A percentile compares a stretch with the other conserved stretches of the same genome.
These are phyloP conservation scores for Astragalus glycyphyllos DNA, from an alignment of 306 rosid genomes.

Conservation along the genomic window DNA sequence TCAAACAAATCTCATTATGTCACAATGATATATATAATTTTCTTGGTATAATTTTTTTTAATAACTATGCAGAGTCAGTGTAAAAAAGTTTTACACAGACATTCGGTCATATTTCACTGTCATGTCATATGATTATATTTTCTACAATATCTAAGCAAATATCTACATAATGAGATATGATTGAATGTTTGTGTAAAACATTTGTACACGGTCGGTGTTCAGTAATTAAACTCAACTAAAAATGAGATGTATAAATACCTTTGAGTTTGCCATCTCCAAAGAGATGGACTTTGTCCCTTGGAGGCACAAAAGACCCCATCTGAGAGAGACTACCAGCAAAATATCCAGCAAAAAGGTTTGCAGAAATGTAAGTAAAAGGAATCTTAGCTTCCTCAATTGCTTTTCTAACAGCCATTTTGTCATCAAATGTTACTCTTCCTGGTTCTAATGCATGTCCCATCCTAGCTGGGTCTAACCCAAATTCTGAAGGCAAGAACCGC, in stretches of 20 bases:
- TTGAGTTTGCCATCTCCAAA: slow-evolving; percentile 80
- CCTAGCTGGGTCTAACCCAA: slow-evolving; percentile 77
- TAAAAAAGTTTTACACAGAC: too few relatives aligned
- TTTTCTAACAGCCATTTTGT: slow-evolving; percentile 78
- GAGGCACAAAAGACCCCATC: slow-evolving; percentile 73
- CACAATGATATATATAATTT: neutral
- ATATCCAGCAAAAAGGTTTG: slow-evolving; percentile 84
- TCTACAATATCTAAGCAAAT: too few relatives aligned
- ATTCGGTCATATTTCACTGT: too few relatives aligned
- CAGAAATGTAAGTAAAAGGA: slow-evolving; percentile 80
- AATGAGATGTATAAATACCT: too few relatives aligned
- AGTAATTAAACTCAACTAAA: too few relatives aligned
- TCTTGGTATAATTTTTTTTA: neutral
- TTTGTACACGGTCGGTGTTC: too few relatives aligned
- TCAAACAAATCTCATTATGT: neutral
- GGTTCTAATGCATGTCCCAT: slow-evolving; percentile 84
- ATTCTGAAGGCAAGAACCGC: slow-evolving; percentile 93
- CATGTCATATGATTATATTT: too few relatives aligned
- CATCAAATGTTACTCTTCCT: slow-evolving; percentile 86
- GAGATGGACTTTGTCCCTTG: slow-evolving; percentile 61
- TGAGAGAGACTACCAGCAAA: slow-evolving; percentile 81
- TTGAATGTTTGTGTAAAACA: slow-evolving; percentile 31
- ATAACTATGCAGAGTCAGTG: too few relatives aligned
- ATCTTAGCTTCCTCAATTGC: slow-evolving; percentile 79
- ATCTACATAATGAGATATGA: too few relatives aligned